Evolutionary conservation across 2,329 filamentous ascomycete genomes (phyloP).

Genomic region (Calycina marina): DNA sequence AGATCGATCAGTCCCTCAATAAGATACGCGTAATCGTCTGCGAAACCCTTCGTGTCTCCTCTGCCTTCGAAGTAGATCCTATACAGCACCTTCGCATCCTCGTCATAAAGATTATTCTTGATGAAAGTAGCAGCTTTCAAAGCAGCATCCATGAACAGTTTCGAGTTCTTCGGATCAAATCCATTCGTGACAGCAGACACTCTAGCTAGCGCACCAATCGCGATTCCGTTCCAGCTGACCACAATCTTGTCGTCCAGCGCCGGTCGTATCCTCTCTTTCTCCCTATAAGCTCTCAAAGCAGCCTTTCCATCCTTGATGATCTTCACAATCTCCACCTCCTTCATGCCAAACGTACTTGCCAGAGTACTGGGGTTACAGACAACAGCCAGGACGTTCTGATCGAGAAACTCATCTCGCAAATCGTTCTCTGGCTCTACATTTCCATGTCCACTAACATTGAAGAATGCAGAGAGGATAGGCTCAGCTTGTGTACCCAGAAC

Average conservation of each 20-base stretch:
- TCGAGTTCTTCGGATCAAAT: constrained; percentile 40
- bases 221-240: constrained; percentile 76
- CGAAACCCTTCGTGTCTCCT: constrained; percentile 58
- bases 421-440: constrained; percentile 76
- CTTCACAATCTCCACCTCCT: constrained; percentile 50
- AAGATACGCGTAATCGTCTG: constrained; percentile 89
- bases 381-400: constrained; percentile 76
- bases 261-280: constrained; percentile 61
- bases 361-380: constrained; percentile 53
- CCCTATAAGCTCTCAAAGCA: constrained; percentile 57
- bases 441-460: constrained; percentile 69
- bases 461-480: constrained; percentile 67
- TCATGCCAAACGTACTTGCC: constrained; percentile 59
- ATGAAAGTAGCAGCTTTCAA: constrained; percentile 59
- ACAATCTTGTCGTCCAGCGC: constrained; percentile 80
- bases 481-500: constrained; percentile 55
- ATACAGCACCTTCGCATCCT: constrained; percentile 45
- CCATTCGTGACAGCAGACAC: constrained; percentile 52
- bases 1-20: constrained; percentile 71
- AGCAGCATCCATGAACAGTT: constrained; percentile 50
- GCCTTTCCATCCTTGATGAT: constrained; percentile 52
- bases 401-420: constrained; percentile 84
- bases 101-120: constrained; percentile 57
- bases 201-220: constrained; percentile 68
- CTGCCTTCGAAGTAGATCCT: constrained; percentile 57